Percentiles rank a stretch among this genome's conserved stretches.
Evolutionary conservation across 768 basidiomycete species (phyloP).

Genomic region (Tulasnella sp.): DNA sequence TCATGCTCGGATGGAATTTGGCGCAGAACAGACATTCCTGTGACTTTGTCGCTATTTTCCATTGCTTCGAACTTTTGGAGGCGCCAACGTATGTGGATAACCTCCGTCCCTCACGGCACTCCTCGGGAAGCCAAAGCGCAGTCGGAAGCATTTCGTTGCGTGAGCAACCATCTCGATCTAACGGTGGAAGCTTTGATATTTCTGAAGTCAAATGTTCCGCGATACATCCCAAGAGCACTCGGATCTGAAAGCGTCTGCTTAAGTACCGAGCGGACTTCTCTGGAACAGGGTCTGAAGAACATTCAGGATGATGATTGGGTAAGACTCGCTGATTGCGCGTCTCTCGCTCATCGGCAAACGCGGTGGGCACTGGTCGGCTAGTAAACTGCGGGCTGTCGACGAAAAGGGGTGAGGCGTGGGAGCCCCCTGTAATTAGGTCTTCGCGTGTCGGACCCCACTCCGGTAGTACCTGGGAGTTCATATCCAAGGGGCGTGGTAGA

Average conservation of each 20-base stretch:
- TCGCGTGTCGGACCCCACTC: neutral
- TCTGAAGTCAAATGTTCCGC: neutral
- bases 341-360: neutral
- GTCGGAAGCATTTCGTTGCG: neutral
- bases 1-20: neutral
- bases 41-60: neutral
- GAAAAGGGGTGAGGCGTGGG: constrained; percentile 1
- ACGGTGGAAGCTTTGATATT: neutral
- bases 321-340: neutral
- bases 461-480: neutral
- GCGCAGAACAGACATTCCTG: neutral
- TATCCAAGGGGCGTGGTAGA: neutral
- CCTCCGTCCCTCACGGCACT: neutral
- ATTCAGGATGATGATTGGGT: neutral
- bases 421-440: neutral
- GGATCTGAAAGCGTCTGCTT: no score
- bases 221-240: neutral
- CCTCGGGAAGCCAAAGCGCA: neutral
- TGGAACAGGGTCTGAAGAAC: no score
- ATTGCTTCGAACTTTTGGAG: neutral
- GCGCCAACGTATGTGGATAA: neutral
- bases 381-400: neutral
- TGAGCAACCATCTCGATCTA: neutral
- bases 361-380: neutral
- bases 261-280: no score